Base-by-base conservation (phyloP, 1,284 basidiomycete genomes). In the Ustilago bromivora region DNA sequence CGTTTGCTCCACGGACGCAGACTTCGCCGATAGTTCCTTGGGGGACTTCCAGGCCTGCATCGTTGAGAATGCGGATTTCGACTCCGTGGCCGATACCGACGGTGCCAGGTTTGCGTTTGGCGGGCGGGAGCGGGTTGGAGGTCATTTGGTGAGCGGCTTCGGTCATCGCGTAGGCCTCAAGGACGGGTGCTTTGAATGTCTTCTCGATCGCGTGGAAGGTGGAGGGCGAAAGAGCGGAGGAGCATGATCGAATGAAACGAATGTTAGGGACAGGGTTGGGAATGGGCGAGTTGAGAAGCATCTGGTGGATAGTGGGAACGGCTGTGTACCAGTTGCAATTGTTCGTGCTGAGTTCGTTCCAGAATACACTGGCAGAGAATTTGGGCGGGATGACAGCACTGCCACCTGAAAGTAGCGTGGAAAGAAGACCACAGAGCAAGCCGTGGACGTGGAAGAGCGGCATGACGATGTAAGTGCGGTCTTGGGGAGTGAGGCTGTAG, bases 381-480 rank as follows among this genome's bases (percentile, higher is more conserved):
- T 86, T 87, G 43, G 87, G 84, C 54, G 90, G 91, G 82, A 92
- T 89, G 69, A 91, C 90, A 3, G 90, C 88, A 70, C 88, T 89
- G 9, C 90, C 90, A 5, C 90, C 89, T 19, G 90, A 89, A 47
- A 90, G 87, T 7, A 91, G 84, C 1, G 91, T 90, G 9, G 91
- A 89, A 19, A 91, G 88, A 31, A 92, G 87, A 74, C 90, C 91
- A 62, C 90, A 90, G 35, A 91, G 88, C 52, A 91, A 89, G 40
- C 91, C 91, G 61, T 91, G 90, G 19, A 91, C 90, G 78, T 91
- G 91, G 87, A 91, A 92, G 36, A 91, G 88, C 34, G 91, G 91
- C 91, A 92, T 92, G 88, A 92, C 91, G 34, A 89, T 85, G 77
- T 87, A 88, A 11, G 87, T 87, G n/a, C 87, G 81, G 74, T 88